These are phyloP conservation scores for Kernera saxatilis DNA, from an alignment of 345 rosid genomes.

Conservation along the genomic window DNA sequence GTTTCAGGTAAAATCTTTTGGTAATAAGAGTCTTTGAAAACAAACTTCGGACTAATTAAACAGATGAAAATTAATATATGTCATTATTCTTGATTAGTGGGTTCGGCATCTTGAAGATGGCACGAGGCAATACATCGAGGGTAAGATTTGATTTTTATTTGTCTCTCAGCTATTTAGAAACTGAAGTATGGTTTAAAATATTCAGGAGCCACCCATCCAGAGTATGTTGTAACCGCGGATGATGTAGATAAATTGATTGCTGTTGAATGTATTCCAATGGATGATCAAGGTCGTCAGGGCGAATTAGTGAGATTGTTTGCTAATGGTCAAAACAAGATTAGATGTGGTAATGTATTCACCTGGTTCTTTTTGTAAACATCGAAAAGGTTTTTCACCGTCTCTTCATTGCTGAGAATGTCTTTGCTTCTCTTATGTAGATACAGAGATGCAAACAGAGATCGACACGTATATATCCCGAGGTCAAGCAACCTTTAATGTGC, in stretches of 20 bases:
- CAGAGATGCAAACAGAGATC: conserved; percentile 75
- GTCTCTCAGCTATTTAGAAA: neutral
- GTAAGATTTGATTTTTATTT: conserved; percentile 36
- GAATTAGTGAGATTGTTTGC: conserved; percentile 86
- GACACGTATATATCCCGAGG: conserved; percentile 52
- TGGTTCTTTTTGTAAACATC: neutral
- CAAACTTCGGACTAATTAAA: neutral
- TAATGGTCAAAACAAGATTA: conserved; percentile 86
- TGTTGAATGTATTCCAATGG: conserved; percentile 99
- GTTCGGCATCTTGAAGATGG: conserved; percentile 97
- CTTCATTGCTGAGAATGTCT: neutral
- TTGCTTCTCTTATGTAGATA: conserved; percentile 44
- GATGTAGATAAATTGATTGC: conserved; percentile 95
- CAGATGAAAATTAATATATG: neutral
- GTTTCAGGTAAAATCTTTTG: conserved; percentile 66
- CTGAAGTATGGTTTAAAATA: neutral
- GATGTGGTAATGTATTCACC: conserved; percentile 62
- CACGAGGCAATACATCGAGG: conserved; percentile 89
- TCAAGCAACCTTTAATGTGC: conserved; percentile 61
- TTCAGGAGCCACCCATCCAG: conserved; percentile 96
- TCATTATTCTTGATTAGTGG: conserved; percentile 47
- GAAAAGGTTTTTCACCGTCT: neutral
- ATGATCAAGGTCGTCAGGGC: conserved; percentile 95
- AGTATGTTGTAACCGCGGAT: conserved; percentile 94
- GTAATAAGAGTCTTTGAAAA: neutral